Conservation (phyloP, 768 basidiomycete species). For the Pholiota molesta region DNA sequence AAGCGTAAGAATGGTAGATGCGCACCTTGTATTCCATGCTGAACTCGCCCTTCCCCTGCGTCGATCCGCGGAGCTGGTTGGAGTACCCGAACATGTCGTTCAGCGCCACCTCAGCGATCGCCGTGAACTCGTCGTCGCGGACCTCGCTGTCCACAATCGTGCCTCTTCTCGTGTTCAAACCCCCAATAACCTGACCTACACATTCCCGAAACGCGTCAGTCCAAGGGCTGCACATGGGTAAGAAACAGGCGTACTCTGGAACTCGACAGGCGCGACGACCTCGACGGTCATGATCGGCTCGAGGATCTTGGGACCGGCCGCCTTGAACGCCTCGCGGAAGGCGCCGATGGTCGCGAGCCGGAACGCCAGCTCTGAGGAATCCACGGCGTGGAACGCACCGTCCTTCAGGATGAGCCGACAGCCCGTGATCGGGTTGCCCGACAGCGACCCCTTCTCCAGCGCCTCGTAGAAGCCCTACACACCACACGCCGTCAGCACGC, state of each 20-base stretch:
- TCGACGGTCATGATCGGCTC: conserved; percentile 99
- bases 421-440: conserved; percentile 87
- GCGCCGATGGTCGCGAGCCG: conserved; percentile 88
- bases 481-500: not conserved
- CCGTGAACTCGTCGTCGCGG: conserved; percentile 95
- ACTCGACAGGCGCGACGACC: conserved; percentile 93
- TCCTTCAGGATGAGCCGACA: conserved; percentile 88
- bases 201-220: not conserved
- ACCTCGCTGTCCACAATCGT: conserved; percentile 96
- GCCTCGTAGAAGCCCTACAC: conserved; percentile 92
- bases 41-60: conserved; percentile 95
- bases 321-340: conserved; percentile 86
- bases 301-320: conserved; percentile 78
- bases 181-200: conserved; percentile 86
- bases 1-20: conserved; percentile 11
- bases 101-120: conserved; percentile 87
- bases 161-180: conserved; percentile 88
- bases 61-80: conserved; percentile 87
- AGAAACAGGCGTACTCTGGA: conserved; percentile 67
- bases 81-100: conserved; percentile 99
- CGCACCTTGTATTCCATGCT: conserved; percentile 79
- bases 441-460: conserved; percentile 85
- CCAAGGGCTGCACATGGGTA: not conserved
- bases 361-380: conserved; percentile 97
- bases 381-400: conserved; percentile 90